These are phyloP conservation scores for Bisporella sp. DNA, from an alignment of 2,329 filamentous ascomycete genomes.

Conservation along the genomic window DNA sequence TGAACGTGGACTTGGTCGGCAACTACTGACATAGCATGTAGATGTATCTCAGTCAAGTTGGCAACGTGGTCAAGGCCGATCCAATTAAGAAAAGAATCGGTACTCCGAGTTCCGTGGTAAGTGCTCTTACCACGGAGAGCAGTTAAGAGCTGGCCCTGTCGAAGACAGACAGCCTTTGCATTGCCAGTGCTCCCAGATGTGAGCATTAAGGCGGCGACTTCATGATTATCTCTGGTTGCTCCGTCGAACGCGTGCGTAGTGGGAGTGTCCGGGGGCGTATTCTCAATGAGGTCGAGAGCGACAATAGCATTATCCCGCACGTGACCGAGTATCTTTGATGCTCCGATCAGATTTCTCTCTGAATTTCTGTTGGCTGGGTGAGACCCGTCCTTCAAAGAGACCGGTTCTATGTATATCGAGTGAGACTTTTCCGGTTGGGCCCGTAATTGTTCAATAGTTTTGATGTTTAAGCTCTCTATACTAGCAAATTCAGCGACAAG, in stretches of 20 bases:
- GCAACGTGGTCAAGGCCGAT: constrained; percentile 47
- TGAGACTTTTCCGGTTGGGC: too few species aligned
- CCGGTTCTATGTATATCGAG: too few species aligned
- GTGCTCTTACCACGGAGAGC: constrained; percentile 34
- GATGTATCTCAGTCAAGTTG: constrained; percentile 42
- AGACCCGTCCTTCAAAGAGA: too few species aligned
- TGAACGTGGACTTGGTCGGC: constrained; percentile 39
- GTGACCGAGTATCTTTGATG: too few species aligned
- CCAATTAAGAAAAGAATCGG: constrained; percentile 31
- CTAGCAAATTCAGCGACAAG: too few species aligned
- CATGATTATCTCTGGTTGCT: not conserved
- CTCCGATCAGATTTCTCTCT: too few species aligned
- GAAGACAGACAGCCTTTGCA: constrained; percentile 41
- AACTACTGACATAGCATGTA: constrained; percentile 37
- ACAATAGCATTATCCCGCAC: too few species aligned
- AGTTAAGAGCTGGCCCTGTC: constrained; percentile 35
- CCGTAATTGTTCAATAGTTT: too few species aligned
- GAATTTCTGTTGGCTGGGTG: too few species aligned
- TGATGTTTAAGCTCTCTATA: too few species aligned
- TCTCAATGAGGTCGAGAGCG: too few species aligned
- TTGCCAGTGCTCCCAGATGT: constrained; percentile 46
- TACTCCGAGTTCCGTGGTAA: constrained; percentile 20
- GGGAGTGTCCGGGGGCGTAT: too few species aligned
- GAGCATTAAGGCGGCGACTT: constrained; percentile 37
- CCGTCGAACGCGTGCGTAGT: not conserved